phyloP scores from a whole-genome alignment of 2,329 filamentous ascomycete species.

The Penicillium brevicompactum region DNA sequence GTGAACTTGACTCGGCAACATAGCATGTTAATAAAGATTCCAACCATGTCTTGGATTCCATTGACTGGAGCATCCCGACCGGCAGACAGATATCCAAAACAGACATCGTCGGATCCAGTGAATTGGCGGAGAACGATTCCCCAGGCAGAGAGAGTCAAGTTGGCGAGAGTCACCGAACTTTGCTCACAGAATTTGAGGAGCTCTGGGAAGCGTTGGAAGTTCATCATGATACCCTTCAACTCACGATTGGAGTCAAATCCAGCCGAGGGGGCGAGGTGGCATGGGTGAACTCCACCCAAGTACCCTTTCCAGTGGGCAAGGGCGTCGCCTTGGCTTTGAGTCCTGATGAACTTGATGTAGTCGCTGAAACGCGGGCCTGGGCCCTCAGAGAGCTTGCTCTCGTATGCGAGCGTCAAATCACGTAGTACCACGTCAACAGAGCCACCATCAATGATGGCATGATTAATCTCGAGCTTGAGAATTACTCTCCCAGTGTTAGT shows the following conservation, averaged over 20 bases:
- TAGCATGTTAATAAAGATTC: constrained; percentile 58
- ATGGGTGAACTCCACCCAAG: constrained; percentile 35
- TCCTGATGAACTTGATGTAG: constrained; percentile 39
- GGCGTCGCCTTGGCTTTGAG: constrained; percentile 28
- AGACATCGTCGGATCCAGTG: constrained; percentile 40
- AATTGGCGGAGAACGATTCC: constrained; percentile 39
- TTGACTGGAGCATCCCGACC: constrained; percentile 49
- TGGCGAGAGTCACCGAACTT: constrained; percentile 37
- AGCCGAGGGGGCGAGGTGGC: constrained; percentile 28
- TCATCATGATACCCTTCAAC: constrained; percentile 29
- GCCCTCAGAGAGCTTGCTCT: constrained; percentile 27
- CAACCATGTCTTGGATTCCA: constrained; percentile 50
- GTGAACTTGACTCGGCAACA: constrained; percentile 50
- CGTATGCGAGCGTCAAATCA: constrained; percentile 37
- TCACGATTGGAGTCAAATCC: constrained; percentile 17
- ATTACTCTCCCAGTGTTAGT: constrained; percentile 33
- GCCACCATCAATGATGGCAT: constrained; percentile 41
- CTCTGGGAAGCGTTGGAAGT: constrained; percentile 33
- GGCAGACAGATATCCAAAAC: constrained; percentile 45
- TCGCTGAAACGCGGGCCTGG: constrained; percentile 38
- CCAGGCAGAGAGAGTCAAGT: constrained; percentile 42
- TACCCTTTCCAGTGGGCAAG: constrained; percentile 40
- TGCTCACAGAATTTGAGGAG: constrained; percentile 36
- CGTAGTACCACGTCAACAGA: constrained; percentile 36
- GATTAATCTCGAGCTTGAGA: constrained; percentile 42